phyloP scores from a whole-genome alignment of 2,329 filamentous ascomycete genomes.

The Sphaceloma murrayae region DNA sequence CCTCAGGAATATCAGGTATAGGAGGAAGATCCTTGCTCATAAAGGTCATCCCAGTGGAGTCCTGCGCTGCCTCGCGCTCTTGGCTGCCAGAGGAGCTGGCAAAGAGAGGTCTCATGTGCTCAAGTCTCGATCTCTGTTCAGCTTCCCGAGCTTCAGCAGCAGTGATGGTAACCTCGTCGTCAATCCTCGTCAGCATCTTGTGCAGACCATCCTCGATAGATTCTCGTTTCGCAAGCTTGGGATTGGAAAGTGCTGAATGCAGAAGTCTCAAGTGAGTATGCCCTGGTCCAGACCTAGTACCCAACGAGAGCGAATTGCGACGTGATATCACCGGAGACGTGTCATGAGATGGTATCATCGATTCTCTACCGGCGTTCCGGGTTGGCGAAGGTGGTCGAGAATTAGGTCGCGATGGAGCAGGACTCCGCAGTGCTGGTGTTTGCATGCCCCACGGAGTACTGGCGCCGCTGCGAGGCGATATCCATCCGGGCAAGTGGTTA shows the following conservation, averaged over 20 bases:
- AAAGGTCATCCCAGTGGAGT: slow-evolving; percentile 2
- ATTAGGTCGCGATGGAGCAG: slow-evolving; percentile 24
- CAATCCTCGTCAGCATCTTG: slow-evolving; percentile 21
- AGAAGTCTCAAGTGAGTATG: slow-evolving; percentile 20
- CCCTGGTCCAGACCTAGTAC: slow-evolving; percentile 34
- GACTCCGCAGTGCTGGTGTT: slow-evolving; percentile 26
- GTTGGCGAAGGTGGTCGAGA: slow-evolving; percentile 28
- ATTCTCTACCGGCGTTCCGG: slow-evolving; percentile 16
- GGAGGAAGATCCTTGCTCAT: slow-evolving; percentile 8
- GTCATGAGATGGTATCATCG: slow-evolving; percentile 2
- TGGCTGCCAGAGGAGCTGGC: neutral
- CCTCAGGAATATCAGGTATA: neutral
- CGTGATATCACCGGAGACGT: slow-evolving; percentile 17
- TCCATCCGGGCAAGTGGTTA: slow-evolving; percentile 27
- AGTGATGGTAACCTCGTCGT: slow-evolving; percentile 27
- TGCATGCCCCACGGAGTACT: slow-evolving; percentile 34
- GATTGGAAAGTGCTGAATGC: slow-evolving; percentile 20
- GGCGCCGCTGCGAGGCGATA: slow-evolving; percentile 35
- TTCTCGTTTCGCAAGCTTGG: slow-evolving; percentile 1
- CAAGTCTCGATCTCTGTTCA: slow-evolving; percentile 18
- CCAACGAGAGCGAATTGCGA: slow-evolving; percentile 27
- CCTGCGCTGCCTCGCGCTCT: neutral
- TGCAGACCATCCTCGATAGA: slow-evolving; percentile 4
- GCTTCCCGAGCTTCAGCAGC: slow-evolving; percentile 26
- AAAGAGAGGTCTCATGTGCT: slow-evolving; percentile 9